Evolutionary conservation across 495 filamentous ascomycete genomes (phyloP).

Genomic region (Clohesyomyces aquaticus): DNA sequence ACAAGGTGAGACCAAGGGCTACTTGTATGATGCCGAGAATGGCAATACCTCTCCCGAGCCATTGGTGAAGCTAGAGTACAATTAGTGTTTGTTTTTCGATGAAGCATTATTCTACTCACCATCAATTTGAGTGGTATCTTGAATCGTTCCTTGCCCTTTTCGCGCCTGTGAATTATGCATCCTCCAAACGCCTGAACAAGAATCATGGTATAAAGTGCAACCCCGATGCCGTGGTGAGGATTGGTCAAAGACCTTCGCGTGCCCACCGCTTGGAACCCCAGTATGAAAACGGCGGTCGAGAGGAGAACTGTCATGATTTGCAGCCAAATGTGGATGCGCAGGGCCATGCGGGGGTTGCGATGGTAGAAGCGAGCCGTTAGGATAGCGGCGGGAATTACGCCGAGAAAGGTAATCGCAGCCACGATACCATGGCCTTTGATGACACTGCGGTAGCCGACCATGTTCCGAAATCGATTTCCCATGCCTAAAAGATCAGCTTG

Average conservation of each 20-base stretch:
- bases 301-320: slow-evolving; percentile 78
- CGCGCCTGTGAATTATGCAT: slow-evolving; percentile 65
- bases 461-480: slow-evolving; percentile 81
- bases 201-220: slow-evolving; percentile 84
- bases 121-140: slow-evolving; percentile 71
- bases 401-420: slow-evolving; percentile 84
- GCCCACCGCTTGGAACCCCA: slow-evolving; percentile 81
- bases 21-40: slow-evolving; percentile 85
- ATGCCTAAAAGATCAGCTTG: slow-evolving; percentile 62
- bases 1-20: slow-evolving; percentile 85
- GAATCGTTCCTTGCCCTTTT: slow-evolving; percentile 61
- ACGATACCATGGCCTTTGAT: slow-evolving; percentile 84
- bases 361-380: slow-evolving; percentile 76
- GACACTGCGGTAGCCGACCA: slow-evolving; percentile 75
- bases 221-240: slow-evolving; percentile 86
- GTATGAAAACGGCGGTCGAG: slow-evolving; percentile 70
- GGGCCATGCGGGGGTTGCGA: slow-evolving; percentile 64
- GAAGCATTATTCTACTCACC: slow-evolving; percentile 51
- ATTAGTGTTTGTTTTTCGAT: slow-evolving; percentile 36
- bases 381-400: slow-evolving; percentile 77
- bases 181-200: slow-evolving; percentile 81
- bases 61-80: slow-evolving; percentile 69
- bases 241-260: slow-evolving; percentile 79
- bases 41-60: slow-evolving; percentile 76
- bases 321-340: slow-evolving; percentile 82